phyloP scores from a whole-genome alignment of 441 rosid genomes.

The Raphanus hybrid region DNA sequence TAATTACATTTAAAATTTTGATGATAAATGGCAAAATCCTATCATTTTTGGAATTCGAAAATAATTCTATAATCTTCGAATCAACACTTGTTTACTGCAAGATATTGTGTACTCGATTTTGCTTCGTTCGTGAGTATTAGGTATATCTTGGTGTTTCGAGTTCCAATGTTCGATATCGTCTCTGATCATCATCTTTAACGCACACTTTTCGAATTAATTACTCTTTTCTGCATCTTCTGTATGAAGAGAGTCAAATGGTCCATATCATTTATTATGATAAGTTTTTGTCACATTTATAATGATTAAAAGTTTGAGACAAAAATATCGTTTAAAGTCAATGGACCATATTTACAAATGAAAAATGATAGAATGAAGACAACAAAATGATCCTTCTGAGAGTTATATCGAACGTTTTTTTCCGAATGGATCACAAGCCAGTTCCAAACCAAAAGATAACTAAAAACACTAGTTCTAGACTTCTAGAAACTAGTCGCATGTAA shows the following conservation, averaged over 20 bases:
- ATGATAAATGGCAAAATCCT: not conserved
- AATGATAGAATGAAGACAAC: not conserved
- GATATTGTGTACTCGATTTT: not conserved
- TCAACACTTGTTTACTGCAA: not conserved
- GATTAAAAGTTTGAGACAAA: slow-evolving; percentile 1
- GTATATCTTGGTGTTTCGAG: slow-evolving; percentile 7
- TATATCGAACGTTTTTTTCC: not conserved
- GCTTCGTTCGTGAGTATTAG: not conserved
- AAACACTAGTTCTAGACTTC: not conserved
- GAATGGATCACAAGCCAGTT: not conserved
- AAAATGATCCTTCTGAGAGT: not conserved
- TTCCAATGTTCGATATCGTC: slow-evolving; percentile 22
- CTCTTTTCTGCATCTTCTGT: not conserved
- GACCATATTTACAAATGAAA: not conserved
- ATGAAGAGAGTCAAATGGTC: slow-evolving; percentile 29
- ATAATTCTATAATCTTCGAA: not conserved
- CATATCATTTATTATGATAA: slow-evolving; percentile 9
- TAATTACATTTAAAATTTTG: not conserved
- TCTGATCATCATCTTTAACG: slow-evolving; percentile 3
- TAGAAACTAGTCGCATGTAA: not conserved
- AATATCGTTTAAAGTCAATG: slow-evolving; percentile 3
- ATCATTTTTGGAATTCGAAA: not conserved
- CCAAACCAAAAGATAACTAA: not conserved
- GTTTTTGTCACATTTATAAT: slow-evolving; percentile 22
- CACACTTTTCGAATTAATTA: slow-evolving; percentile 24